Conservation (phyloP, 805 yeast genomes). For the Soucietia sequanensis region DNA sequence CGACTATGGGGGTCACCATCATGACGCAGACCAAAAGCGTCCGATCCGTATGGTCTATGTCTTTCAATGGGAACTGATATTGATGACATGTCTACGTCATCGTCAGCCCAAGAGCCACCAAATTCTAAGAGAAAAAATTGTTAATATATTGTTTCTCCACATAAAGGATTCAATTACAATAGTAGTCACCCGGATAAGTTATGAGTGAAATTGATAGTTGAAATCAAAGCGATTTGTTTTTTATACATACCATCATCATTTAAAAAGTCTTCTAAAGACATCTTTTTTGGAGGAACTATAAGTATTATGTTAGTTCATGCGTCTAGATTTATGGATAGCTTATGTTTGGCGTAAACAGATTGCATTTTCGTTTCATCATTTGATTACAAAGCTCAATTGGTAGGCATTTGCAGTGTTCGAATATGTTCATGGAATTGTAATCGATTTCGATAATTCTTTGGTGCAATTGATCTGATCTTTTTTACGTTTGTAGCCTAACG, state of each 20-base stretch:
- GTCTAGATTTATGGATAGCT: too few species aligned
- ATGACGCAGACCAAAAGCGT: conserved; percentile 3
- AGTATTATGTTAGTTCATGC: too few species aligned
- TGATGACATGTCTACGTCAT: conserved; percentile 44
- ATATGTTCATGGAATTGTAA: too few species aligned
- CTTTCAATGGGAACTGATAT: conserved; percentile 45
- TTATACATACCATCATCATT: conserved; percentile 43
- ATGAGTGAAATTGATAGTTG: background rate
- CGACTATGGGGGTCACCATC: too few species aligned
- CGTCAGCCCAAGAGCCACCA: conserved; percentile 51
- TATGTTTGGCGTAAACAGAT: too few species aligned
- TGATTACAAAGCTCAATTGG: too few species aligned
- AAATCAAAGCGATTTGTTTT: background rate
- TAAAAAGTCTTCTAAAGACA: conserved; percentile 47
- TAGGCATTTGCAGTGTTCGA: too few species aligned
- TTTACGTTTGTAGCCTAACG: too few species aligned
- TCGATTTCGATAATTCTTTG: too few species aligned
- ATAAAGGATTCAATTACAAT: background rate
- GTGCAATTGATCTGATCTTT: too few species aligned
- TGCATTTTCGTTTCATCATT: too few species aligned
- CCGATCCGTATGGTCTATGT: conserved; percentile 11
- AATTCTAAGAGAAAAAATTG: conserved; percentile 24
- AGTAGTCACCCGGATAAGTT: background rate
- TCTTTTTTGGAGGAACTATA: conserved; percentile 43
- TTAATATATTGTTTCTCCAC: conserved; percentile 4